Base-by-base conservation (phyloP, 2,329 filamentous ascomycete genomes). In the Fonsecaea multimorphosa region DNA sequence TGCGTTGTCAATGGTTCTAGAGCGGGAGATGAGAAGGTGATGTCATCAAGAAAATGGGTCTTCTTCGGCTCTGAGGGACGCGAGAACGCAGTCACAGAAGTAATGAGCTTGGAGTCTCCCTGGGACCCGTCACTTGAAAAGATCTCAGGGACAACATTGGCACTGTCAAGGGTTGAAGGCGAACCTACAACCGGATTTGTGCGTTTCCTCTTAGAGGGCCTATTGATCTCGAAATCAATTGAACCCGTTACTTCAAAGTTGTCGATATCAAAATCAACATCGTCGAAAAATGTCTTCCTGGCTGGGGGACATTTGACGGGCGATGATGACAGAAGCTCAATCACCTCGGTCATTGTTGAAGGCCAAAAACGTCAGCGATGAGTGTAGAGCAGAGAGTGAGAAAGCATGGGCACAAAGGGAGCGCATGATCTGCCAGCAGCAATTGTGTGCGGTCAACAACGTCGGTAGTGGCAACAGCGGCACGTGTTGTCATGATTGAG, bases 11-110 rank as follows among this genome's bases (percentile, higher is more conserved):
- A 56, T 34, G 68, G 72, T 55, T 76, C 73, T 3, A 73, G 75
- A 0, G 75, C 75, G 19, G 79, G 79, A 4, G 80, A 82, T 0
- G 78, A 80, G 61, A 79, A 80, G 3, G 76, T 71, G 66, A 82
- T 80, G 1, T 79, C 77, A 69, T 81, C 80, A 1, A 75, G n/a
- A 49, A 46, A 32, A 34, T 65, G 58, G 12, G 56, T 54, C n/a
- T 27, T 29, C 19, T n/a, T 40, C 19, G 12, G 32, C 3, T 9
- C 31, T 3, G 38, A 36, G 3, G 51, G 58, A 12, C 16, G 27
- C 29, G 12, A 40, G 22, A 49, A 27, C 19, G 46, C 29, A 4
- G 22, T 31, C 9, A 8, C 27, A 36, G 40, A 40, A 32, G n/a
- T 22, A 40, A 38, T 38, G 24, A 44, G 19, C 1, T 27, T 40